Conservation (phyloP, 257 asterid species). For the Solanum dulcamara region DNA sequence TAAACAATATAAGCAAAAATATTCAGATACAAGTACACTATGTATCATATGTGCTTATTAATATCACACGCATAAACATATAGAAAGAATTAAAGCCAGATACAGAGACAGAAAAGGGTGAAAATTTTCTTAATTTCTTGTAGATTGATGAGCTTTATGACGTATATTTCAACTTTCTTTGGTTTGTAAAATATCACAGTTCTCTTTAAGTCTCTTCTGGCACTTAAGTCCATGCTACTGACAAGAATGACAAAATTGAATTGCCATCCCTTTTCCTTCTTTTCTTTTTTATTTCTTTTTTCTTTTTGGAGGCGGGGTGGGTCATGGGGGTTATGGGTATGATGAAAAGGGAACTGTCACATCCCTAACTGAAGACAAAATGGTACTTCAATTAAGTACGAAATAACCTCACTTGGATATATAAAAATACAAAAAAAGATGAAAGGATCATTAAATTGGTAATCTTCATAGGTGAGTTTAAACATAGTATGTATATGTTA, state of each 20-base stretch:
- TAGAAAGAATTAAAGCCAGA: neutral
- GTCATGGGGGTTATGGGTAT: neutral
- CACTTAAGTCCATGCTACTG: neutral
- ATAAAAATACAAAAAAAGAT: neutral
- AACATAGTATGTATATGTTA: neutral
- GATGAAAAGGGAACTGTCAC: neutral
- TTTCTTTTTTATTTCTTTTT: neutral
- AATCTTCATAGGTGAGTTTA: neutral
- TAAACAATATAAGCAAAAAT: neutral
- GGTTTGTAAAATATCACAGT: neutral
- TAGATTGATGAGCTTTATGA: neutral
- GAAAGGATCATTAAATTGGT: neutral
- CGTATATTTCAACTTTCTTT: neutral
- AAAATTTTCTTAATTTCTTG: neutral
- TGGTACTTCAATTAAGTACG: neutral
- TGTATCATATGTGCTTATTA: constrained; percentile 1
- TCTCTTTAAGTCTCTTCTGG: neutral
- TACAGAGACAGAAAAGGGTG: neutral
- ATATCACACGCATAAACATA: neutral
- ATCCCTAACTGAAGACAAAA: neutral
- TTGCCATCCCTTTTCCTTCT: neutral
- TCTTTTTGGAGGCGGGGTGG: neutral
- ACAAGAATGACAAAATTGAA: neutral
- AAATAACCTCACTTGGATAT: neutral
- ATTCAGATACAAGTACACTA: neutral